Conservation (phyloP, 208 protist genomes). For the Crithidia brevicula region DNA sequence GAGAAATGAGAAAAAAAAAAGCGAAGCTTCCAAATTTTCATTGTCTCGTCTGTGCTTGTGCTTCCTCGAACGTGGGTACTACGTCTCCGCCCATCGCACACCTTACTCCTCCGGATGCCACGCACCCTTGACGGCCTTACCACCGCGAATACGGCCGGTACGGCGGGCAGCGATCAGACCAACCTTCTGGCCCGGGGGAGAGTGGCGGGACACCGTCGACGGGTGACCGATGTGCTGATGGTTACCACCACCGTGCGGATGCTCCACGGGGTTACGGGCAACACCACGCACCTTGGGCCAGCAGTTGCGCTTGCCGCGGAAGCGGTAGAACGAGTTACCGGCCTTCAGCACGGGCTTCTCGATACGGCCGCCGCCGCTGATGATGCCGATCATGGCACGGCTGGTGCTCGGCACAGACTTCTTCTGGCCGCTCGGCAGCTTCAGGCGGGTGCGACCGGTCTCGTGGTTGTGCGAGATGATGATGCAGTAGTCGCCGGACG, state of each 20-base stretch:
- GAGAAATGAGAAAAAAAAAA: no score
- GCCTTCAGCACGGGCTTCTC: conserved; percentile 99
- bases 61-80: not conserved
- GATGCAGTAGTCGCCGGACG: conserved; percentile 97
- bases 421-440: conserved; percentile 98
- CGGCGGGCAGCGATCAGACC: conserved; percentile 99
- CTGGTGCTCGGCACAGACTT: conserved; percentile 94
- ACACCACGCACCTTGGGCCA: conserved; percentile 99
- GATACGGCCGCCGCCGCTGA: conserved; percentile 98
- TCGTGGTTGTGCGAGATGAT: conserved; percentile 98
- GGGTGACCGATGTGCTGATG: conserved; percentile 99
- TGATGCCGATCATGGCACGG: conserved; percentile 98
- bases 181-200: conserved; percentile 97
- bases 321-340: conserved; percentile 98
- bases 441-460: conserved; percentile 96
- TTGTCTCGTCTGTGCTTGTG: no score
- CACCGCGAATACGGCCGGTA: conserved; percentile 96
- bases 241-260: conserved; percentile 99
- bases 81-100: no score
- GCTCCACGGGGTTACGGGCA: conserved; percentile 99
- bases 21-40: no score
- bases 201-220: conserved; percentile 92
- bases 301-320: conserved; percentile 98
- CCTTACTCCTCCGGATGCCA: conserved; percentile 90
- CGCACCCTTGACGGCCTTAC: conserved; percentile 86